Base-by-base conservation (phyloP, 257 asterid genomes). In the Nicotiana knightiana region DNA sequence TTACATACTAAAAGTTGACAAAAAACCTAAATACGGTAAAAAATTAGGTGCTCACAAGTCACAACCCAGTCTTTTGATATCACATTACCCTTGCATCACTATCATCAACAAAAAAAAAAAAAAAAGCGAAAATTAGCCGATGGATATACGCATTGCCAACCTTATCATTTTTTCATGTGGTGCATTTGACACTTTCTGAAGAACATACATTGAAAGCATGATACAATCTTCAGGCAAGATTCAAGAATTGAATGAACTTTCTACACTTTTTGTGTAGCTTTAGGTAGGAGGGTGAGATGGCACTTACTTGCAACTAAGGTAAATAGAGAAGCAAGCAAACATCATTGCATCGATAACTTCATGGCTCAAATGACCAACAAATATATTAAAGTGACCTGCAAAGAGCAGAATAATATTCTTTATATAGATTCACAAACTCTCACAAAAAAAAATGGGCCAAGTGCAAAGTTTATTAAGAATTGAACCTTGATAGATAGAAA, bases 341-440 rank as follows among this genome's bases (percentile, higher is more conserved):
- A 95, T 68, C 94, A 89, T 95, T 84, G 97, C 97, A 90, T 95
- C 98, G 61, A 97, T 95, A 85, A 95, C 99, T 90, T 95, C 98
- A 9, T 97, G 93, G 85, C 99, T 93, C 73, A 95, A 95, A 86
- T 96, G 97, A 81, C 99, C 99, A 82, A 96, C 98, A 90, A 96
- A 96, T 83, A 94, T 90, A 86, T 93, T 93, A 87, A 48, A 94
- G 83, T 96, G 99, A 83, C 93, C 99, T 96, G 85, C 77, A 82
- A 18, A 77, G 61, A 71, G 61, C 24, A 71, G 61, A 51, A 71
- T 43, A 71, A 46, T 39, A 71, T 35, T 46, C 35, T 46, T 46
- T 35, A 24, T 37, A 46, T 17, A 48, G 61, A 7, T 46, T 71
- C 61, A 46, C 79, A 48, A 21, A 71, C 59, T 13, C 24, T 37